Evolutionary conservation across 306 rosid genomes (phyloP), one percentile per base, ranked within the genome.

Genomic region (Cucumis hystrix): DNA sequence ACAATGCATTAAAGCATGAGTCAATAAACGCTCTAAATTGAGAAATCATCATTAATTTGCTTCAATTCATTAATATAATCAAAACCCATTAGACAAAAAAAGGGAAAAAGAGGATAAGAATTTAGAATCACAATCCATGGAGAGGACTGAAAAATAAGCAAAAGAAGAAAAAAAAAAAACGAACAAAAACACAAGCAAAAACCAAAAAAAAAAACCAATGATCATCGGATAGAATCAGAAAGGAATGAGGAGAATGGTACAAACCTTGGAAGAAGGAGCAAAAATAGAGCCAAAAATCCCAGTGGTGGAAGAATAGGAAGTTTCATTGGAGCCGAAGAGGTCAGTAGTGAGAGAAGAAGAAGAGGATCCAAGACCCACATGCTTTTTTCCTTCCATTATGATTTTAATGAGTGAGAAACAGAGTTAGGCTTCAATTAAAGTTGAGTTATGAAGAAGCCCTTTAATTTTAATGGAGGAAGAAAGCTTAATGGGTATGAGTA

Each of bases 321-420:
- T 55, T 13, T 86, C 89, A 58, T 79, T 82, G 41, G 91, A 84
- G 8, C 90, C 98, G 71, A 91, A 89, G 74, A 87, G 88, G 78
- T 93, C 91, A 86, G 84, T 83, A 78, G 96, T 86, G 83, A 87
- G 88, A 74, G 98, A 88, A 40, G 85, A 61, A 64, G 86, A 92
- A 41, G 93, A 88, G 57, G 57, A 52, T 6, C n/a, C 57, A 2
- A 17, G 9, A 77, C 82, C 86, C 28, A 67, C 18, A 77, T 85
- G 69, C 61, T 88, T 90, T 20, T 65, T 86, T 73, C 87, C 97
- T 60, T 88, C 98, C 97, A 90, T 93, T 56, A 3, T 37, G 68
- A 75, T 75, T n/a, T 3, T 5, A 30, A 30, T 52, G 11, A 28
- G 30, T 52, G 16, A 8, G 10, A 73, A 73, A 52, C 21, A 30